These are phyloP conservation scores for Ceriops decandra DNA, from an alignment of 345 rosid genomes.

Conservation along the genomic window DNA sequence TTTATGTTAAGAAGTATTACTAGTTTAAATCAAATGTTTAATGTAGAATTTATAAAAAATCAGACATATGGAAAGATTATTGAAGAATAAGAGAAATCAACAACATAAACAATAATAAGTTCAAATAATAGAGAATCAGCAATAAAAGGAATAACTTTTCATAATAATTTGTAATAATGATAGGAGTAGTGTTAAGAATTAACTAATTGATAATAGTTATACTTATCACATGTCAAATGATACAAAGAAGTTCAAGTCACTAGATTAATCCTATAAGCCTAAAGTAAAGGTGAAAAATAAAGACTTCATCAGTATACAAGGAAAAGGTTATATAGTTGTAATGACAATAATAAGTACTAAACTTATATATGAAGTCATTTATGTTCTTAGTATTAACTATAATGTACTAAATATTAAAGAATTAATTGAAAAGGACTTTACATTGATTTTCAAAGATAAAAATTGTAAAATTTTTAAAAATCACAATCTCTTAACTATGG, in stretches of 20 bases:
- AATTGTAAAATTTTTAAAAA: background rate
- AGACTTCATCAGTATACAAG: background rate
- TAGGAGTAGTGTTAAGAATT: background rate
- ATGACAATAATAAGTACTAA: background rate
- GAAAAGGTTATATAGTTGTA: background rate
- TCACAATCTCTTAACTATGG: background rate
- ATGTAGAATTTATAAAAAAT: background rate
- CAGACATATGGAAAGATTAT: background rate
- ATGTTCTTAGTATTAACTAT: background rate
- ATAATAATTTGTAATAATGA: background rate
- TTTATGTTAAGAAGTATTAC: background rate
- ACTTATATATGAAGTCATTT: background rate
- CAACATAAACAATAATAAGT: background rate
- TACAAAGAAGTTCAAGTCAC: background rate
- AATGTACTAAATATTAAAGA: background rate
- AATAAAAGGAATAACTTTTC: slow-evolving; percentile 3
- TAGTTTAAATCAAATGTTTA: background rate
- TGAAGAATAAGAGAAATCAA: background rate
- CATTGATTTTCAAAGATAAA: background rate
- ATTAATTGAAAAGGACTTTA: background rate
- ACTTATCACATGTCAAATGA: background rate
- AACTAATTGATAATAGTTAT: background rate
- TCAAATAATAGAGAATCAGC: background rate
- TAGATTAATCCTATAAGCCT: background rate
- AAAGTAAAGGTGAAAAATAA: background rate